These are phyloP conservation scores for Plenodomus lindquistii DNA, from an alignment of 2,329 filamentous ascomycete genomes.

Conservation along the genomic window DNA sequence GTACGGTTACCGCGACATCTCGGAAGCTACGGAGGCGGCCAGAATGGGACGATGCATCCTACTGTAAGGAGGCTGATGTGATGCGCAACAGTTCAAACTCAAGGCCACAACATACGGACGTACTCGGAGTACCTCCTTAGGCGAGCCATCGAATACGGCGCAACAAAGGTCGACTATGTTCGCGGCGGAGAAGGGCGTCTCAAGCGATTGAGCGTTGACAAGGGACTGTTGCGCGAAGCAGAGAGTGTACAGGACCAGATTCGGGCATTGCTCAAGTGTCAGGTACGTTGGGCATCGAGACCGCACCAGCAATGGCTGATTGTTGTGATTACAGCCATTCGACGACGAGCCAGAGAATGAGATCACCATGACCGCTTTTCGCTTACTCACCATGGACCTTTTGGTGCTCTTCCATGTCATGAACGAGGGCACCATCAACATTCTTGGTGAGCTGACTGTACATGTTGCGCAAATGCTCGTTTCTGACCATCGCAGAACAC, in stretches of 20 bases:
- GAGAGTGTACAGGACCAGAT: constrained; percentile 90
- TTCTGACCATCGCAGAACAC: constrained; percentile 64
- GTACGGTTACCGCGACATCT: constrained; percentile 55
- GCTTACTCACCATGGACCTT: constrained; percentile 86
- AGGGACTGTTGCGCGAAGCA: constrained; percentile 88
- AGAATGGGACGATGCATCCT: background rate
- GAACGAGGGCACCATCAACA: constrained; percentile 96
- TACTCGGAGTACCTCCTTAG: constrained; percentile 87
- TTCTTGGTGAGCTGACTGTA: constrained; percentile 68
- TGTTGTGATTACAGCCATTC: constrained; percentile 64
- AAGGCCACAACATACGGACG: constrained; percentile 90
- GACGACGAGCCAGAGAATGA: constrained; percentile 92
- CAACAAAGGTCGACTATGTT: constrained; percentile 90
- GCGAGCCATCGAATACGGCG: constrained; percentile 77
- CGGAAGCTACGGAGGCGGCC: background rate
- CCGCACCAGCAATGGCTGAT: background rate
- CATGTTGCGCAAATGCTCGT: background rate
- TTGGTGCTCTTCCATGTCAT: constrained; percentile 90
- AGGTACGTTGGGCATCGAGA: constrained; percentile 60
- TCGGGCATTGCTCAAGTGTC: constrained; percentile 81
- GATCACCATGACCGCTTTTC: constrained; percentile 92
- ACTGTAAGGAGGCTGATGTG: constrained; percentile 47
- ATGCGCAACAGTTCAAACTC: constrained; percentile 77
- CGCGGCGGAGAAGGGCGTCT: constrained; percentile 78
- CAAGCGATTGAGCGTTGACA: constrained; percentile 85